A percentile compares a stretch with the other conserved stretches of the same genome.
phyloP scores from a whole-genome alignment of 2,329 filamentous ascomycete species.

The Aspergillus pseudoviridinutans region DNA sequence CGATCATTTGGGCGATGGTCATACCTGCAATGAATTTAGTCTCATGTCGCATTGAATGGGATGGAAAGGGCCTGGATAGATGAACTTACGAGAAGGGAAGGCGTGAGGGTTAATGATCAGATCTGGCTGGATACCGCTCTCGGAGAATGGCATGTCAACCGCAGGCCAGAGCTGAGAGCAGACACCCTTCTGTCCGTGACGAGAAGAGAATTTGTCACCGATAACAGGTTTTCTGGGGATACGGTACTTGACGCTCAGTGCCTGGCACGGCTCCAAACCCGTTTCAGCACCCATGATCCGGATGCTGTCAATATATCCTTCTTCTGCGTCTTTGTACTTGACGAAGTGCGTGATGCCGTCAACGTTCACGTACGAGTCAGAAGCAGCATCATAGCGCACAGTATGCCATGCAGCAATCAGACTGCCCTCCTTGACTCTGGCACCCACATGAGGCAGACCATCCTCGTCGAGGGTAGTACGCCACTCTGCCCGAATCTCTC shows the following conservation, averaged over 20 bases:
- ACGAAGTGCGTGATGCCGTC: conserved; percentile 83
- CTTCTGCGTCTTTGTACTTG: conserved; percentile 90
- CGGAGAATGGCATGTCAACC: conserved; percentile 92
- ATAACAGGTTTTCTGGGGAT: conserved; percentile 88
- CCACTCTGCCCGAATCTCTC: conserved; percentile 66
- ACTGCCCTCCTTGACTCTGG: conserved; percentile 73
- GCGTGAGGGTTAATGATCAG: conserved; percentile 99
- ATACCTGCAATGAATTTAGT: conserved; percentile 49
- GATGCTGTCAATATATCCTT: conserved; percentile 87
- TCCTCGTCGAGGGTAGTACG: conserved; percentile 77
- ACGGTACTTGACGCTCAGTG: conserved; percentile 87
- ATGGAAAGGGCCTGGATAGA: not conserved
- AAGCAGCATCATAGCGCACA: conserved; percentile 69
- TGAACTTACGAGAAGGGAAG: conserved; percentile 74
- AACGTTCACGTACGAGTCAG: conserved; percentile 74
- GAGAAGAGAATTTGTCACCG: conserved; percentile 98
- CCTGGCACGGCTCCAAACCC: conserved; percentile 78
- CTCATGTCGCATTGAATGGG: not conserved
- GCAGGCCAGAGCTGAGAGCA: conserved; percentile 93
- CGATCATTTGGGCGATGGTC: conserved; percentile 99
- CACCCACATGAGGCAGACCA: conserved; percentile 77
- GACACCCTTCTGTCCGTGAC: conserved; percentile 98
- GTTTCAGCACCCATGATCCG: conserved; percentile 82
- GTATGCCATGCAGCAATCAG: conserved; percentile 86
- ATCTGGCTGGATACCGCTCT: conserved; percentile 94